Evolutionary conservation across 306 rosid genomes (phyloP), one percentile per base, ranked within the genome.

Genomic region (Neltuma alba): DNA sequence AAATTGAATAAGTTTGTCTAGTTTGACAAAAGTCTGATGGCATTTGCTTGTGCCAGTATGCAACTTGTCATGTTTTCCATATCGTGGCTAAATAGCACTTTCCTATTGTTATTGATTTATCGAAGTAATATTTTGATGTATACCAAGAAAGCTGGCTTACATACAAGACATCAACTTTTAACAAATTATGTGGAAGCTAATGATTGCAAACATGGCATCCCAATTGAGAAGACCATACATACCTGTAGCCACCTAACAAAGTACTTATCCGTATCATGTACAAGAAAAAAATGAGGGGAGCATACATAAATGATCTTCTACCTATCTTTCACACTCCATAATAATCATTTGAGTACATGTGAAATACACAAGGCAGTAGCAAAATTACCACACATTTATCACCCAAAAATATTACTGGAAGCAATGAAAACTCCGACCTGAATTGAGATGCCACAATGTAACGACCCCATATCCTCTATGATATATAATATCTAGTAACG

Each of bases 381-480:
- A 16, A 18, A 16, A 47, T 15, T 47, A 44, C 16, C 55, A 47
- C 21, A 47, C 2, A 15, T 6, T 4, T 47, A 47, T 47, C 62
- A 75, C 72, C 45, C 80, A 44, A 12, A 74, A 45, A 57, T 42
- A 66, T 13, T 69, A 34, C n/a, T n/a, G n/a, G n/a, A 47, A 62
- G 34, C 73, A 40, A 31, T 27, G 23, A 71, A n/a, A n/a, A n/a
- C n/a, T 41, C 15, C 47, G 15, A 41, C 47, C 47, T 41, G 15
- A 41, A 41, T 48, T 48, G 55, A 18, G 55, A 48, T 18, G 20
- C n/a, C 23, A 18, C 21, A 48, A 5, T 18, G 21, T 20, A 18
- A 23, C 55, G 21, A 48, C 7, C 55, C 55, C 55, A 48, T 6
- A 47, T 15, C 2, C 21, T 15, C 12, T 50, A n/a, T n/a, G n/a